Conservation (phyloP, 2,329 filamentous ascomycete genomes). For the Penicillium expansum region DNA sequence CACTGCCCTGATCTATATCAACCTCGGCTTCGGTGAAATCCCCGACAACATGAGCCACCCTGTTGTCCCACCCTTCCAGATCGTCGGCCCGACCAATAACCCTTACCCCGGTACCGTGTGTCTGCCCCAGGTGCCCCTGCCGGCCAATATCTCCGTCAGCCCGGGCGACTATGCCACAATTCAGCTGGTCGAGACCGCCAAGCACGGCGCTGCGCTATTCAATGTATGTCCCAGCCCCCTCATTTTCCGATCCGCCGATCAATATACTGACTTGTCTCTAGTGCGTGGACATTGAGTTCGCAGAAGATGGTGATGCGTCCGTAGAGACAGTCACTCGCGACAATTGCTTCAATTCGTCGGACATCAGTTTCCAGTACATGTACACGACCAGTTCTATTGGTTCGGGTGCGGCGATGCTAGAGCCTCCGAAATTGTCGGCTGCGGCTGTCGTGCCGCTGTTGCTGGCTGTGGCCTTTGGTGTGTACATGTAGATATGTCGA, state of each 20-base stretch:
- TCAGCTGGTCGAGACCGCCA: slow-evolving; percentile 77
- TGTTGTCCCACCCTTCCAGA: slow-evolving; percentile 77
- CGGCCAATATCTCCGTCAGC: slow-evolving; percentile 66
- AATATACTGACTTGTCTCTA: slow-evolving; percentile 37
- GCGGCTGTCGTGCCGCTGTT: slow-evolving; percentile 27
- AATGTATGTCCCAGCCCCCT: slow-evolving; percentile 57
- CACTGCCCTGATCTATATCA: slow-evolving; percentile 81
- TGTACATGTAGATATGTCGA: slow-evolving; percentile 17
- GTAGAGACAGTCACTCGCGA: slow-evolving; percentile 70
- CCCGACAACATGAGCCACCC: slow-evolving; percentile 83
- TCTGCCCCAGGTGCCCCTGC: slow-evolving; percentile 82
- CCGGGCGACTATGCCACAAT: slow-evolving; percentile 88
- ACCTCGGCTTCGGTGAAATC: slow-evolving; percentile 79
- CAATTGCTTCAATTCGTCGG: slow-evolving; percentile 86
- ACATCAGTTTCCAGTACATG: slow-evolving; percentile 72
- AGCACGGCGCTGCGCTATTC: slow-evolving; percentile 79
- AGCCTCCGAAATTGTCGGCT: slow-evolving; percentile 16
- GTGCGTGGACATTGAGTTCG: slow-evolving; percentile 95
- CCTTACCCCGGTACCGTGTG: slow-evolving; percentile 89
- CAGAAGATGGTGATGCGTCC: slow-evolving; percentile 65
- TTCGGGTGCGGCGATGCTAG: slow-evolving; percentile 22
- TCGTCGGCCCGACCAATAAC: slow-evolving; percentile 75
- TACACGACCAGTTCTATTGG: slow-evolving; percentile 50
- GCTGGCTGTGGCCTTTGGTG: slow-evolving; percentile 22
- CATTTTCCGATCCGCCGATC: background rate